These are phyloP conservation scores for Babesia sp. DNA, from an alignment of 169 alveolate genomes.

Conservation along the genomic window DNA sequence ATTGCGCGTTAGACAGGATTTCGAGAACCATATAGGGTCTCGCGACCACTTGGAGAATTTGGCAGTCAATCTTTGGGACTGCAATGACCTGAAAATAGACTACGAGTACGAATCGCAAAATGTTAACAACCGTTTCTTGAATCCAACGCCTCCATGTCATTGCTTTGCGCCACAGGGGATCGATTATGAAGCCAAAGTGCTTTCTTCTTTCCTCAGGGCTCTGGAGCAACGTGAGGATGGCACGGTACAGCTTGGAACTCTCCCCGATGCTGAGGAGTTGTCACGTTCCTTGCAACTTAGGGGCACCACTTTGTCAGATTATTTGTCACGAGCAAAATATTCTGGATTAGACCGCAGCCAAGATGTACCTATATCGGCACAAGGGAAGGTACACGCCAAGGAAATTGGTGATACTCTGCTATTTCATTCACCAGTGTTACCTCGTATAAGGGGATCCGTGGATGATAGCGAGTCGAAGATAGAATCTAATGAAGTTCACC, in stretches of 20 bases:
- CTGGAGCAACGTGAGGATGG: neutral
- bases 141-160: conserved; percentile 34
- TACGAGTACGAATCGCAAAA: conserved; percentile 39
- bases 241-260: neutral
- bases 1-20: conserved; percentile 24
- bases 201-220: conserved; percentile 7
- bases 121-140: conserved; percentile 43
- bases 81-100: conserved; percentile 39
- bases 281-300: neutral
- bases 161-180: conserved; percentile 6
- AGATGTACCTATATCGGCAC: neutral
- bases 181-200: neutral
- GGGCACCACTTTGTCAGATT: conserved; percentile 4
- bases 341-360: neutral
- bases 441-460: neutral
- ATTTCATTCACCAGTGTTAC: conserved; percentile 56
- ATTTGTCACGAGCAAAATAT: neutral
- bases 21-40: conserved; percentile 19
- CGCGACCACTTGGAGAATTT: conserved; percentile 5
- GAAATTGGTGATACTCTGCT: conserved; percentile 23
- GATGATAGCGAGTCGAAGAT: neutral
- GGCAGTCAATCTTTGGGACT: conserved; percentile 53
- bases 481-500: conserved; percentile 24
- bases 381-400: conserved; percentile 6
- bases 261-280: neutral